phyloP scores from a whole-genome alignment of 441 rosid species.

The Bocquillonia castaneifolia region DNA sequence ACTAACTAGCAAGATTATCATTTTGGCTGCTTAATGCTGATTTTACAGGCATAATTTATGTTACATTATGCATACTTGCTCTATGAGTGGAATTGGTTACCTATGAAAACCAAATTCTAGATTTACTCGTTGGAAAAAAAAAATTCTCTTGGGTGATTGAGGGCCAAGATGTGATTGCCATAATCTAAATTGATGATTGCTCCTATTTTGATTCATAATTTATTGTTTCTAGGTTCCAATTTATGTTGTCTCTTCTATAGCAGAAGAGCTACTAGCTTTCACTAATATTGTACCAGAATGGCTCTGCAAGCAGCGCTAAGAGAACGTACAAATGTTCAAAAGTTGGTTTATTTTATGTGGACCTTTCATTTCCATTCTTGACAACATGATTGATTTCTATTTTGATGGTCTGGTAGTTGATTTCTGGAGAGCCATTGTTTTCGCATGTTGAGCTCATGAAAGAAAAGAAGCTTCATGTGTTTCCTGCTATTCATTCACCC shows the following conservation, averaged over 20 bases:
- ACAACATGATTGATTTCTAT: slow-evolving; percentile 11
- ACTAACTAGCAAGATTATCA: neutral
- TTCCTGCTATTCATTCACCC: slow-evolving; percentile 71
- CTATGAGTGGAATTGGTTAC: neutral
- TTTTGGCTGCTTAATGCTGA: neutral
- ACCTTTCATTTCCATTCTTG: slow-evolving; percentile 8
- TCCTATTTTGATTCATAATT: slow-evolving; percentile 11
- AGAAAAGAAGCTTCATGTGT: slow-evolving; percentile 56
- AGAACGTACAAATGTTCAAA: slow-evolving; percentile 45
- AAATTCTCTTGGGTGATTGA: neutral
- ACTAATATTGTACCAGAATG: slow-evolving; percentile 76
- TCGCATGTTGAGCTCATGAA: slow-evolving; percentile 53
- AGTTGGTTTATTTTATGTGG: neutral
- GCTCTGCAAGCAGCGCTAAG: slow-evolving; percentile 72
- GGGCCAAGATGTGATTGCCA: neutral
- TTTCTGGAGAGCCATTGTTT: slow-evolving; percentile 73
- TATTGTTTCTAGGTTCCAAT: slow-evolving; percentile 58
- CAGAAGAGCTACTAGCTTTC: slow-evolving; percentile 71
- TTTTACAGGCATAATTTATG: neutral
- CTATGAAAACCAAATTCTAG: neutral
- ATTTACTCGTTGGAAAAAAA: neutral
- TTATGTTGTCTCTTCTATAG: slow-evolving; percentile 63
- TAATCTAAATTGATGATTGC: neutral
- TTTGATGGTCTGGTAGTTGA: slow-evolving; percentile 50
- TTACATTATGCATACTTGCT: neutral